Conservation (phyloP, 1,139 yeast species). For the Sugiyamaella grinbergsii region DNA sequence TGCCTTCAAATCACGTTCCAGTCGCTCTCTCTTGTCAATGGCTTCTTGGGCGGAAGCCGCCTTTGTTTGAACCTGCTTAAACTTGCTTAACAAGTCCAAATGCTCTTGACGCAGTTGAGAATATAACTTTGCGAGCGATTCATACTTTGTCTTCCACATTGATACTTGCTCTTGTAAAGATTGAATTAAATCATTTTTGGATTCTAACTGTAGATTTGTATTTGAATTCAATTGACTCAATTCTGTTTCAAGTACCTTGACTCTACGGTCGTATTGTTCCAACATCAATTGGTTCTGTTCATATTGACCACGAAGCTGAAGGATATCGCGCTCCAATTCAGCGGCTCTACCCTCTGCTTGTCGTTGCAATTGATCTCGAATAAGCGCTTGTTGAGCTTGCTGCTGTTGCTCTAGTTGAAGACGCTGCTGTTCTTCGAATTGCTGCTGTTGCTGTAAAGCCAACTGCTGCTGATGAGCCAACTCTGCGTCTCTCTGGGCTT, state of each 20-base stretch:
- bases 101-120: constrained; percentile 93
- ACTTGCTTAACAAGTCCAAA: constrained; percentile 72
- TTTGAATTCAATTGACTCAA: constrained; percentile 61
- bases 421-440: constrained; percentile 71
- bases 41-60: constrained; percentile 94
- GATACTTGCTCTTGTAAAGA: constrained; percentile 73
- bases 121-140: constrained; percentile 83
- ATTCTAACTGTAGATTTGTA: constrained; percentile 71
- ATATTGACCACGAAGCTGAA: constrained; percentile 75
- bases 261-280: constrained; percentile 86
- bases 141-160: constrained; percentile 86
- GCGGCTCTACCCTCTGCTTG: constrained; percentile 80
- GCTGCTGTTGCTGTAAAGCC: constrained; percentile 62
- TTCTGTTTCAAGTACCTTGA: constrained; percentile 79
- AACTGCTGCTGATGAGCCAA: constrained; percentile 49
- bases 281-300: constrained; percentile 83
- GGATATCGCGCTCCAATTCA: constrained; percentile 78
- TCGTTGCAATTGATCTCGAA: constrained; percentile 69
- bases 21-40: constrained; percentile 75
- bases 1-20: constrained; percentile 81
- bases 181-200: constrained; percentile 73
- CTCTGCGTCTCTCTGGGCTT: constrained; percentile 54
- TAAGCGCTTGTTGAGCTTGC: constrained; percentile 70
- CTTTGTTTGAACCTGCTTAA: constrained; percentile 82
- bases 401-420: constrained; percentile 70